A percentile compares a stretch with the other conserved stretches of the same genome.
Conservation (phyloP, 805 yeast genomes). For the Candida silvatica region DNA sequence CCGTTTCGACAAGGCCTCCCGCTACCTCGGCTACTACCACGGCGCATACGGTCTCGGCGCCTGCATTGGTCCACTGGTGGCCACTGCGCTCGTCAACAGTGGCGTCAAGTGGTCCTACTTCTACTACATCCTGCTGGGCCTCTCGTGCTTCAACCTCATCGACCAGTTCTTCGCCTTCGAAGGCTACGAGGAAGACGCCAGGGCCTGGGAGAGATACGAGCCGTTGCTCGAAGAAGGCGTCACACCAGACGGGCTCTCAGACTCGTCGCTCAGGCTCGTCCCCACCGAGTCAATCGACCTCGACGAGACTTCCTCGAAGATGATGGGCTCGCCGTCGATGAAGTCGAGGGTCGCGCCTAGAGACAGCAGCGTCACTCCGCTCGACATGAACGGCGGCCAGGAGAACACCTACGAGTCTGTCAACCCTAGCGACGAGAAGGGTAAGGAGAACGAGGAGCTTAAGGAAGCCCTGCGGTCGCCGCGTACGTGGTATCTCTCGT, state of each 20-base stretch:
- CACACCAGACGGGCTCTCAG: not conserved
- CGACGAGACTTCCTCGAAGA: not conserved
- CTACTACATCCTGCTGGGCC: constrained; percentile 39
- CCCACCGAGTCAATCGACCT: not conserved
- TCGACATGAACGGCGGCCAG: not conserved
- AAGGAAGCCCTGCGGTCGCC: constrained; percentile 30
- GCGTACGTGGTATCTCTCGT: constrained; percentile 39
- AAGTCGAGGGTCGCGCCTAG: not conserved
- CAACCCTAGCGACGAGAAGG: not conserved
- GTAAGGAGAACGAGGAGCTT: constrained; percentile 14
- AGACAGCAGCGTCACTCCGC: not conserved
- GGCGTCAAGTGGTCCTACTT: constrained; percentile 48
- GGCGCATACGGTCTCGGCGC: constrained; percentile 71
- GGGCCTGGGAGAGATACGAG: constrained; percentile 26
- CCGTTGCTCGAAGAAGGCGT: constrained; percentile 7
- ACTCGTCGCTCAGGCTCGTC: not conserved
- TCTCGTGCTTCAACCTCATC: constrained; percentile 27
- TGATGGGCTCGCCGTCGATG: not conserved
- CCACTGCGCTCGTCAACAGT: constrained; percentile 41
- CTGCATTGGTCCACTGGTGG: constrained; percentile 57
- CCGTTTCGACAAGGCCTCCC: constrained; percentile 43
- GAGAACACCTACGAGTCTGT: constrained; percentile 1
- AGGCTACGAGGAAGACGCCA: constrained; percentile 38
- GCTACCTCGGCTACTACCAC: constrained; percentile 53
- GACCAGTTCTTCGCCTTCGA: constrained; percentile 36